Evolutionary conservation across 139 green algal genomes (phyloP), one percentile per base, ranked within the genome.

Genomic region (Deuterostichococcus epilithicus): DNA sequence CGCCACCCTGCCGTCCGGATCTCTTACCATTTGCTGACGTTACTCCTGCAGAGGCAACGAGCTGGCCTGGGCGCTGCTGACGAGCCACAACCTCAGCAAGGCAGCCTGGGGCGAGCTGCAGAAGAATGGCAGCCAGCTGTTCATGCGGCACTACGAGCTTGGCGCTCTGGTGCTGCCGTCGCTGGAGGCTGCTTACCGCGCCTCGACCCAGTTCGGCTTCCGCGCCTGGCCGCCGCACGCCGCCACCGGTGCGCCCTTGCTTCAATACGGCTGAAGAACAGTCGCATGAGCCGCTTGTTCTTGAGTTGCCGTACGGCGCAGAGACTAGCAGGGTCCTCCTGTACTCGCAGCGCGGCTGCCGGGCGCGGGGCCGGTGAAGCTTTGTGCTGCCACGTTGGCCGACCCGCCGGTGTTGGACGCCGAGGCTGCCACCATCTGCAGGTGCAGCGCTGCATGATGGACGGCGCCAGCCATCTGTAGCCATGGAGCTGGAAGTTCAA

Each of bases 31-130:
- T 65, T 34, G 44, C 42, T 44, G 38, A 37, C 23, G 44, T 26
- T 32, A 76, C 42, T 58, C 38, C 35, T 28, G 2, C 28, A 47
- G 45, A 68, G 44, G 32, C 72, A 47, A 76, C 72, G 70, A 89
- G 68, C 33, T 96, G 71, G 82, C 87, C 0, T 97, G 86, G 88
- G 68, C 90, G 4, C 52, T 91, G 2, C n/a, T 94, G 6, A 80
- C 79, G 3, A 89, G 74, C 3, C 87, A 94, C 76, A 97, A 97
- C 83, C 82, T 97, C 34, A 89, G 77, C 76, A 94, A 94, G 78
- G 92, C 93, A 3, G 93, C 93, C 0, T 97, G 93, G 93, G 93
- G 93, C 3, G 73, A 58, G 42, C 82, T 95, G 52, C 84, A 93
- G 73, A 91, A 93, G 77, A 77, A 86, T n/a, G 73, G 66, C n/a